Base-by-base conservation (phyloP, 495 filamentous ascomycete genomes). In the Penicillium steckii region DNA sequence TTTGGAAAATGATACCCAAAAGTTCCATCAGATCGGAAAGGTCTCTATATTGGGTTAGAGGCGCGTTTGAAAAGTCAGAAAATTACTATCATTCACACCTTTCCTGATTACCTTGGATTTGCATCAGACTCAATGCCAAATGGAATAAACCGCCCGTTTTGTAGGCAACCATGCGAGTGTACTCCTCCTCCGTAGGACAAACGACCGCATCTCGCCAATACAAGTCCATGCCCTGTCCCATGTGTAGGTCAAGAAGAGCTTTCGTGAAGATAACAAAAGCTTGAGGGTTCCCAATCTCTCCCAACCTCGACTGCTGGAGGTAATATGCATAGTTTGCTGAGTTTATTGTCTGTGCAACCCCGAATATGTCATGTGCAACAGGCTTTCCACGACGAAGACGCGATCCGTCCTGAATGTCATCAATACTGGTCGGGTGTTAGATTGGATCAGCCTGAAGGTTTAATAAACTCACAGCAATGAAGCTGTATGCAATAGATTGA, bases 91-190 rank as follows among this genome's bases (percentile, higher is more conserved):
- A 18, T 12, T 29, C 6, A 29, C 27, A 29, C 27, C 4, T 30
- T 35, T 40, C 17, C 15, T 30, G 12, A 24, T 22, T 3, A 18
- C 44, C 32, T 5, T 21, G n/a, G 1, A 42, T 32, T 65, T 93
- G 88, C 88, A 96, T 92, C 32, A 97, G 76, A 68, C 88, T 86
- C 54, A 95, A 78, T 13, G 88, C 88, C 10, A 97, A 72, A 35
- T 90, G 79, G 74, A 97, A 96, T 6, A 96, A 76, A 1, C 91
- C 91, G 12, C 93, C 92, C 1, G 93, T 97, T 71, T 97, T 96
- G 71, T 95, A 91, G 44, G 79, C 77, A 18, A 96, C 90, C 92
- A 96, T 96, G 61, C 91, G 87, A 8, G 96, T 77, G 69, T 97
- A 97, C 59, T 96, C 90, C 46, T 90, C 87, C 67, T 92, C 89